Evolutionary conservation across 257 asterid species (phyloP).

Genomic region (Petrea volubilis): DNA sequence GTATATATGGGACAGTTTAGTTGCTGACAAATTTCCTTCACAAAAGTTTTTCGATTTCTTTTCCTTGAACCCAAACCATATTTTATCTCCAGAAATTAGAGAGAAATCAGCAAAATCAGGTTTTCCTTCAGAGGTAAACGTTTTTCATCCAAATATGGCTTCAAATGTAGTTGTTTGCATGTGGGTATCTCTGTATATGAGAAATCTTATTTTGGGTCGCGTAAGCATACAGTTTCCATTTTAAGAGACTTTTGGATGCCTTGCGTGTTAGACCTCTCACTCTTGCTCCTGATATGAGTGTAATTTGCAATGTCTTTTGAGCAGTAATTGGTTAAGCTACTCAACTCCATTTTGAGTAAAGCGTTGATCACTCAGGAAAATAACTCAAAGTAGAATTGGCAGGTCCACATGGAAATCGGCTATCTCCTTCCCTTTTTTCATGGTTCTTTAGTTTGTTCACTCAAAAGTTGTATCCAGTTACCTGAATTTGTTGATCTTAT

Average conservation of each 20-base stretch:
- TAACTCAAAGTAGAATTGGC: too few relatives aligned
- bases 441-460: background rate
- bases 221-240: background rate
- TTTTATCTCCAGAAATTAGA: conserved; percentile 63
- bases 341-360: background rate
- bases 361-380: background rate
- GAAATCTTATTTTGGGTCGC: background rate
- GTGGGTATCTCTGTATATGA: too few relatives aligned
- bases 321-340: background rate
- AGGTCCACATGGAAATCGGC: background rate
- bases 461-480: background rate
- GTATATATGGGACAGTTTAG: conserved; percentile 83
- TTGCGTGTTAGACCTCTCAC: background rate
- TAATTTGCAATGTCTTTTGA: background rate
- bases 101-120: conserved; percentile 60
- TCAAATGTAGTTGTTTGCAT: too few relatives aligned
- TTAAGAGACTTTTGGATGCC: background rate
- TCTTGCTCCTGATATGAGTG: too few relatives aligned
- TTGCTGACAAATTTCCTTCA: conserved; percentile 57
- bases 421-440: background rate
- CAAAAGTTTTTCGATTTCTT: conserved; percentile 69
- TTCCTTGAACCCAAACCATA: conserved; percentile 61
- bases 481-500: background rate
- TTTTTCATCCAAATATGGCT: too few relatives aligned
- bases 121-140: conserved; percentile 76